Evolutionary conservation across 805 yeast genomes (phyloP).

Genomic region (Metschnikowia dekortorum): DNA sequence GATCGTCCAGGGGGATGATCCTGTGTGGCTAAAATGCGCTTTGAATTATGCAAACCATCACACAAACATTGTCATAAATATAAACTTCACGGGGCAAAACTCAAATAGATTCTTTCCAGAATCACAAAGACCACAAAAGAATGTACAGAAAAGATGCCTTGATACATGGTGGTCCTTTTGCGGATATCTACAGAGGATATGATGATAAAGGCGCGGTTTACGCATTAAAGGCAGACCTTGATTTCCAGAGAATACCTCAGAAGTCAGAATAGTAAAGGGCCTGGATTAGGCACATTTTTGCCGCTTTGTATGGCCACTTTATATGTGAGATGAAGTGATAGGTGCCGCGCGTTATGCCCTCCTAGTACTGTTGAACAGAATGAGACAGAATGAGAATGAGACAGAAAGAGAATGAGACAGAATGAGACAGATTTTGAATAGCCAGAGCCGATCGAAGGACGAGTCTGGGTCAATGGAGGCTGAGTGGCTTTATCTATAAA

Average conservation of each 20-base stretch:
- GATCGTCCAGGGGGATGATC: neutral
- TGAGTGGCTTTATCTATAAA: too few species aligned
- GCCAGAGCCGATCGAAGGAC: too few species aligned
- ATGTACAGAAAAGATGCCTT: conserved; percentile 19
- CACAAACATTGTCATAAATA: neutral
- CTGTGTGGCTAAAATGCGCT: neutral
- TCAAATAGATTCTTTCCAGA: neutral
- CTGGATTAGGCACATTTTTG: conserved; percentile 9
- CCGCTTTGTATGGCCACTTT: too few species aligned
- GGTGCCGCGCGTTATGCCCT: too few species aligned
- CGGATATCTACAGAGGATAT: conserved; percentile 28
- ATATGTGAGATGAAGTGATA: too few species aligned
- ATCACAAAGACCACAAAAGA: neutral
- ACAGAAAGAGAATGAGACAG: too few species aligned
- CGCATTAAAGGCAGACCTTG: conserved; percentile 39
- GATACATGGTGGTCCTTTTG: conserved; percentile 32
- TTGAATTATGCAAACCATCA: neutral
- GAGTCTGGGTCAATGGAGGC: too few species aligned
- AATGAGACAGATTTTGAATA: too few species aligned
- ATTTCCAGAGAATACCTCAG: conserved; percentile 37
- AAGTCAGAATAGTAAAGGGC: conserved; percentile 24
- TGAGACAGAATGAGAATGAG: too few species aligned
- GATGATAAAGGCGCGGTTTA: conserved; percentile 13
- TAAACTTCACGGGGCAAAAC: neutral
- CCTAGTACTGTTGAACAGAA: too few species aligned